Percentiles rank a stretch among this genome's conserved stretches.
These are phyloP conservation scores for Tephrocybe sp. DNA, from an alignment of 768 basidiomycete species.

Conservation along the genomic window DNA sequence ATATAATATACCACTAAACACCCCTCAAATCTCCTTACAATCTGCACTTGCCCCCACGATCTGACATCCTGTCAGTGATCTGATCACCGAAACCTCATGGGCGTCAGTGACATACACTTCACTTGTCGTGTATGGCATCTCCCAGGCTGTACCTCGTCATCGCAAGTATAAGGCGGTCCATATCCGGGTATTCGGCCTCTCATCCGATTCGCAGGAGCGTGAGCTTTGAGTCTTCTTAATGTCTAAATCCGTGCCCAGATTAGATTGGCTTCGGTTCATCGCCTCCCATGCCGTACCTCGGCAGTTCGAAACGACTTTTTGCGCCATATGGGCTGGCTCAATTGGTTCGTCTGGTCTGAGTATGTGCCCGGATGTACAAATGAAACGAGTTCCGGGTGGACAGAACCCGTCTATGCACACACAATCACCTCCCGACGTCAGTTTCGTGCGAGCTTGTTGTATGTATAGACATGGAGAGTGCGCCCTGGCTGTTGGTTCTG, in stretches of 20 bases:
- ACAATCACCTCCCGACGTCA: neutral
- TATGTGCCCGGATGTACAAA: neutral
- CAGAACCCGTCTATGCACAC: constrained; percentile 4
- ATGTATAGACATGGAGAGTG: neutral
- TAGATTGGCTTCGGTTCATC: constrained; percentile 12
- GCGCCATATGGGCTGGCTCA: neutral
- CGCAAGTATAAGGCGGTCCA: neutral
- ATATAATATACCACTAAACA: neutral
- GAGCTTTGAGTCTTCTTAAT: neutral
- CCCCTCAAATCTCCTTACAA: neutral
- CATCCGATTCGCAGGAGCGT: constrained; percentile 9
- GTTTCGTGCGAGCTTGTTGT: constrained; percentile 7
- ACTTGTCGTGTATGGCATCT: neutral
- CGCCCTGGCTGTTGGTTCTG: too few species aligned
- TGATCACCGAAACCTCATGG: constrained; percentile 11
- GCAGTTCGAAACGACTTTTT: constrained; percentile 7
- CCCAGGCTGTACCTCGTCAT: neutral
- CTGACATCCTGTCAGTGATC: constrained; percentile 5
- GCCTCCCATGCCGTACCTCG: neutral
- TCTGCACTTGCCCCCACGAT: neutral
- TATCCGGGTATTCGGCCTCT: constrained; percentile 1
- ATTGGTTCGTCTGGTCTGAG: neutral
- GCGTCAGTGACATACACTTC: neutral
- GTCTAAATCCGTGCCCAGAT: constrained; percentile 11
- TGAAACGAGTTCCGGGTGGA: constrained; percentile 6